Evolutionary conservation across 306 rosid species (phyloP).

Genomic region (Lablab purpureus): DNA sequence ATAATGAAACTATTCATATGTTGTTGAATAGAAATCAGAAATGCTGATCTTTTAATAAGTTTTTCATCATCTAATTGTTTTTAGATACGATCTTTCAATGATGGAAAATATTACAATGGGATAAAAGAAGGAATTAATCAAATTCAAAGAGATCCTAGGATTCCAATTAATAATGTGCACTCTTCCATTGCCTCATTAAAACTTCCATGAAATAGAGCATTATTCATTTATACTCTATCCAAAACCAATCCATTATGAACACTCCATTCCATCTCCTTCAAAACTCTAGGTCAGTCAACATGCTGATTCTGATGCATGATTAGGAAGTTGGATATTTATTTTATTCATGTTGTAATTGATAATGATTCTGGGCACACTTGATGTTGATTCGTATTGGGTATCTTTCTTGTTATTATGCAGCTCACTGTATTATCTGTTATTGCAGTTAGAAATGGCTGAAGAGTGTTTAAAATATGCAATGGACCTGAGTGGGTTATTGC

Average conservation of each 20-base stretch:
- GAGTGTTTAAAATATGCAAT: slow-evolving; percentile 88
- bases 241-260: background rate
- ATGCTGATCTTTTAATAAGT: too few species aligned
- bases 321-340: slow-evolving; percentile 25
- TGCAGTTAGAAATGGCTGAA: slow-evolving; percentile 99
- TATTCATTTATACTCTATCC: background rate
- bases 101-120: background rate
- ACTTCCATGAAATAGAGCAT: background rate
- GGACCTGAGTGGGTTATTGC: slow-evolving; percentile 96
- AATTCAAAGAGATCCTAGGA: too few species aligned
- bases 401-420: slow-evolving; percentile 32
- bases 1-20: too few species aligned
- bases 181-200: slow-evolving; percentile 19
- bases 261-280: background rate
- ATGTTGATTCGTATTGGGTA: slow-evolving; percentile 33
- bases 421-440: slow-evolving; percentile 48
- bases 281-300: slow-evolving; percentile 22
- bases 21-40: too few species aligned
- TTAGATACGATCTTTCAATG: too few species aligned
- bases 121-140: background rate
- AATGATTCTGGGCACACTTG: slow-evolving; percentile 14
- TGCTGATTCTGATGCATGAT: slow-evolving; percentile 33
- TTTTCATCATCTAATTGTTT: too few species aligned
- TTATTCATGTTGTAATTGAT: background rate
- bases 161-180: too few species aligned